Evolutionary conservation across 2,329 filamentous ascomycete genomes (phyloP).

Genomic region (Ceratocystis albifundus): DNA sequence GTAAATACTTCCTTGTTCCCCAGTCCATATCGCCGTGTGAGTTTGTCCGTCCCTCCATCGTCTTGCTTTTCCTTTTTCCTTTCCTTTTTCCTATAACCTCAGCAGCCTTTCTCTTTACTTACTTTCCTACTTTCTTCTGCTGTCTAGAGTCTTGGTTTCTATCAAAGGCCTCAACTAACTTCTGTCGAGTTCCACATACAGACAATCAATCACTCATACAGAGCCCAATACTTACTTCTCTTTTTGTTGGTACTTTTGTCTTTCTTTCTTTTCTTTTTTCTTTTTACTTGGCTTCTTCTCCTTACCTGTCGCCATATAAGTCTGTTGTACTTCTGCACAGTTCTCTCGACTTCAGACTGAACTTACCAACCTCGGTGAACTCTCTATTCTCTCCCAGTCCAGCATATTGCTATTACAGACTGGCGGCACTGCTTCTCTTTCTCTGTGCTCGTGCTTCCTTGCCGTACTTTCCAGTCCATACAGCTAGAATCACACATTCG

Average conservation of each 20-base stretch:
- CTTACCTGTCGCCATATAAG: too few species aligned
- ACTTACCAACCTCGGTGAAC: too few species aligned
- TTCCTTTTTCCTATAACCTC: constrained; percentile 10
- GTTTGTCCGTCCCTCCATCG: not conserved
- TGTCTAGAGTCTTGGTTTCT: not conserved
- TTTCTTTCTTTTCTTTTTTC: too few species aligned
- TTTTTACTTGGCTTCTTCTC: too few species aligned
- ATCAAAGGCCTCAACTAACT: not conserved
- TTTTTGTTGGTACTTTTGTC: too few species aligned
- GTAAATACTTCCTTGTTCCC: constrained; percentile 6
- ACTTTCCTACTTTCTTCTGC: not conserved
- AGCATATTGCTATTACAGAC: not conserved
- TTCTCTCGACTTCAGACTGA: too few species aligned
- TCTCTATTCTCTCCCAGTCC: too few species aligned
- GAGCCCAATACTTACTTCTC: not conserved
- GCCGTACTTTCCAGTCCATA: not conserved
- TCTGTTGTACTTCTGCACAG: too few species aligned
- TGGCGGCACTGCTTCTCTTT: not conserved
- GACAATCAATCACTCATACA: constrained; percentile 3
- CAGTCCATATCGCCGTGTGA: not conserved
- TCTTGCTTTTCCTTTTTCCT: constrained; percentile 11
- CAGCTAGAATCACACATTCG: not conserved
- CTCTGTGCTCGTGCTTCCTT: not conserved
- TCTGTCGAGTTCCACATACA: not conserved
- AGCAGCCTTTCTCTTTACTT: not conserved